Conservation (phyloP, 495 filamentous ascomycete species). For the Pyrenula massariospora region DNA sequence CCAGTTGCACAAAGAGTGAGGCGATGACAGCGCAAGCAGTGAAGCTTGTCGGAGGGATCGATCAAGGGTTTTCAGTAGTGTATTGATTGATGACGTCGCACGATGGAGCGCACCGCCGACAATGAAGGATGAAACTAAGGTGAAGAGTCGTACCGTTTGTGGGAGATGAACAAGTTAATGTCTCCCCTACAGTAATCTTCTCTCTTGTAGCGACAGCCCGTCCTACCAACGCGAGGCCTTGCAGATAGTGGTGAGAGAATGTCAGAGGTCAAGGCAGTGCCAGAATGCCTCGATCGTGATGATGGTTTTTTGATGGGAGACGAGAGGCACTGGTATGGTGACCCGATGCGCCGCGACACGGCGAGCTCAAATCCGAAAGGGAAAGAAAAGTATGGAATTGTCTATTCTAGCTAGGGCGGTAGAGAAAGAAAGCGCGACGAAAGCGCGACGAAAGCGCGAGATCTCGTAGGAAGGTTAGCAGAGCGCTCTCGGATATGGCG, state of each 20-base stretch:
- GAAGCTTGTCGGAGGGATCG: too few relatives aligned
- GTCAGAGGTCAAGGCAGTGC: not conserved
- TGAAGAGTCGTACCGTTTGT: slow-evolving; percentile 53
- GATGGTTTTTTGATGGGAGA: not conserved
- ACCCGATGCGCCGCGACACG: not conserved
- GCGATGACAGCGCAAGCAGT: too few relatives aligned
- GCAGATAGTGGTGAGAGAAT: not conserved
- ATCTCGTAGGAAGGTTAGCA: not conserved
- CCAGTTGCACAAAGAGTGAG: too few relatives aligned
- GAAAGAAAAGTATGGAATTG: not conserved
- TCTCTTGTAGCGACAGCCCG: not conserved
- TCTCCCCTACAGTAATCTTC: slow-evolving; percentile 61
- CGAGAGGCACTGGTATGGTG: not conserved
- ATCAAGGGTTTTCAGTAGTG: not conserved
- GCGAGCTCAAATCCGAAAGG: not conserved
- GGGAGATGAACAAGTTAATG: slow-evolving; percentile 99
- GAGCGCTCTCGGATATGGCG: too few relatives aligned
- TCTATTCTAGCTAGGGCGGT: not conserved
- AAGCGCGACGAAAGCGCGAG: not conserved
- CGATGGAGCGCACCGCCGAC: not conserved
- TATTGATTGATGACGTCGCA: slow-evolving; percentile 6
- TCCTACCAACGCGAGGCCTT: not conserved
- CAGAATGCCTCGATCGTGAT: not conserved
- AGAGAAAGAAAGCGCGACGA: not conserved
- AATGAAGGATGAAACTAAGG: slow-evolving; percentile 4